Evolutionary conservation across 2,329 filamentous ascomycete species (phyloP).

Genomic region (Albophoma yamanashiensis): DNA sequence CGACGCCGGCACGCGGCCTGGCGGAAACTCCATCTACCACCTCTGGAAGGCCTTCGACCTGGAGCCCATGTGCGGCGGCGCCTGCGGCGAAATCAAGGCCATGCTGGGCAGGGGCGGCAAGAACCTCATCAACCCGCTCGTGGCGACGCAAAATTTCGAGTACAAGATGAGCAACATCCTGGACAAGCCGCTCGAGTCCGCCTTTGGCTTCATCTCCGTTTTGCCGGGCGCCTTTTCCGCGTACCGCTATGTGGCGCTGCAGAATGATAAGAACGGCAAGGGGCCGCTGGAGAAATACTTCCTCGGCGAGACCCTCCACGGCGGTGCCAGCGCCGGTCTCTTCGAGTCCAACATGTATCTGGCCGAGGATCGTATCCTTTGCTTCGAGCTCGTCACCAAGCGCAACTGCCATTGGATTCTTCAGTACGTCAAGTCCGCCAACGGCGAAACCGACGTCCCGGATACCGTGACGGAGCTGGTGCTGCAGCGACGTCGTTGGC

Average conservation of each 20-base stretch:
- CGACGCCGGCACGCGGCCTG: conserved; percentile 91
- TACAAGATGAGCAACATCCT: conserved; percentile 99
- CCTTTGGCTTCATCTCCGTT: conserved; percentile 96
- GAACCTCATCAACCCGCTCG: conserved; percentile 83
- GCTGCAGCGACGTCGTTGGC: conserved; percentile 88
- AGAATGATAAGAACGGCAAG: conserved; percentile 91
- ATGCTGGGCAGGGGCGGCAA: conserved; percentile 81
- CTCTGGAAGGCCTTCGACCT: conserved; percentile 98
- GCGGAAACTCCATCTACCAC: conserved; percentile 90
- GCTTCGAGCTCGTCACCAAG: conserved; percentile 96
- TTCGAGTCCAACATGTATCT: conserved; percentile 99
- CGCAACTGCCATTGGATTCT: conserved; percentile 95
- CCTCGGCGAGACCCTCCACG: conserved; percentile 90
- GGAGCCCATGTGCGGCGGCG: conserved; percentile 93
- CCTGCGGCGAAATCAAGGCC: conserved; percentile 97
- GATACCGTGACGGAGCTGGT: conserved; percentile 92
- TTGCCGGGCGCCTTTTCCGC: conserved; percentile 97
- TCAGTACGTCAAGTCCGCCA: conserved; percentile 96
- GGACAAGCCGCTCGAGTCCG: conserved; percentile 93
- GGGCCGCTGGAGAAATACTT: conserved; percentile 96
- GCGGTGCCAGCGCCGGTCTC: conserved; percentile 81
- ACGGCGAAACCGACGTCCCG: conserved; percentile 92
- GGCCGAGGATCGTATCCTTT: conserved; percentile 96
- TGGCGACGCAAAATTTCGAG: conserved; percentile 97
- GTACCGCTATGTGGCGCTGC: conserved; percentile 86